phyloP scores from a whole-genome alignment of 1,284 basidiomycete species.

The Afroboletus lepidellus region DNA sequence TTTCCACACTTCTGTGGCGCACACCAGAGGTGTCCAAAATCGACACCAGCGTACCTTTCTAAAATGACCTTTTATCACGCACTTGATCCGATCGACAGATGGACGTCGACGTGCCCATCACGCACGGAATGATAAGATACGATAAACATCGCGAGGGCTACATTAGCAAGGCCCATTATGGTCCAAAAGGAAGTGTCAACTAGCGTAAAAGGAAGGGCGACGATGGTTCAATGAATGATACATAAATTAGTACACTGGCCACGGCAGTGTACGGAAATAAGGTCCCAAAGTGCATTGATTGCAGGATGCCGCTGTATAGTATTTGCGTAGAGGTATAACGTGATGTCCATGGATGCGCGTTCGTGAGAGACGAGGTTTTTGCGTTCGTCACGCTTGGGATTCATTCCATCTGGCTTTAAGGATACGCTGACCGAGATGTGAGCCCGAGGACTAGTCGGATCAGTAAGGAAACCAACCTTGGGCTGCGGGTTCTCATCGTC shows the following conservation, averaged over 20 bases:
- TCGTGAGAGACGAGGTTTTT: not conserved
- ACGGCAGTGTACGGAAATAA: not conserved
- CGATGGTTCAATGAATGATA: constrained; percentile 6
- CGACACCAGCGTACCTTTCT: not conserved
- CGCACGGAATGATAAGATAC: not conserved
- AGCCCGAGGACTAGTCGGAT: not conserved
- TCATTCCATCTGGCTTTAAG: constrained; percentile 14
- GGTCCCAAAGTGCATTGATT: not conserved
- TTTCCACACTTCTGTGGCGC: too few relatives aligned
- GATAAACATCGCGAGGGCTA: constrained; percentile 5
- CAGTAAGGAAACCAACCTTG: constrained; percentile 17
- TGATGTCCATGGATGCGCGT: constrained; percentile 6
- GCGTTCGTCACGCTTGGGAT: constrained; percentile 7
- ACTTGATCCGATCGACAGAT: not conserved
- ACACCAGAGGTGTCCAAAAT: too few relatives aligned
- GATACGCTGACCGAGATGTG: constrained; percentile 8
- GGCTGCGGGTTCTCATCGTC: constrained; percentile 8
- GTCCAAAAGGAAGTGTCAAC: not conserved
- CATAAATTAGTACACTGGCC: constrained; percentile 4
- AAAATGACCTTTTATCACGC: not conserved
- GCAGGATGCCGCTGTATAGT: not conserved
- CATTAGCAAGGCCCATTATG: constrained; percentile 10
- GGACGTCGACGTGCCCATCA: too few relatives aligned
- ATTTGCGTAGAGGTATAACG: constrained; percentile 5
- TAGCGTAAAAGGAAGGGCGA: constrained; percentile 10